Base-by-base conservation (phyloP, 108 stramenopile genomes). In the Discostella stelligeroides region DNA sequence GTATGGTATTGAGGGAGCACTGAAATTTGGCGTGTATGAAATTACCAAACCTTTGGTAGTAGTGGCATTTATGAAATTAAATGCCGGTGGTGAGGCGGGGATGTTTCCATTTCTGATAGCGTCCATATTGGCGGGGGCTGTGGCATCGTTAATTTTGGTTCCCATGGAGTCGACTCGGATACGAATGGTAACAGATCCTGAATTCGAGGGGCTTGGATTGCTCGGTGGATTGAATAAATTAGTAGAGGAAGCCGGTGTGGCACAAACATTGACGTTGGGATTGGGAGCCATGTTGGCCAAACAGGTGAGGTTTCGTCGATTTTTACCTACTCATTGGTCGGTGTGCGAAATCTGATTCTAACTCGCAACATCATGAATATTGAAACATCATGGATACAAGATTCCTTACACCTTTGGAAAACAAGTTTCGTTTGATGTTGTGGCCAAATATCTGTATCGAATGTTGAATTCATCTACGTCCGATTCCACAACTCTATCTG, bases 351-450 rank as follows among this genome's bases (percentile, higher is more conserved):
- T n/a, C n/a, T n/a, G n/a, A n/a, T 42, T 23, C 48, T 51, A 25
- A 21, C 29, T 17, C 1, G 23, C n/a, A n/a, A n/a, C n/a, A n/a
- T n/a, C n/a, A 57, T 13, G 13, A 20, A 14, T 37, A 28, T 60
- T 56, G 18, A n/a, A 14, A 60, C 50, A 39, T 62, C 25, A 46
- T 38, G 23, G 9, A 15, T 7, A 28, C 28, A 43, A 74, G 74
- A 84, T 97, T 30, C 97, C 97, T 9, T 98, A 98, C 77, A 98
- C 97, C 15, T 88, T 96, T 74, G 94, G 88, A 45, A 96, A 98
- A 81, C 95, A 96, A 58, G 91, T 92, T 17, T 85, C 86, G 7
- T 95, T 95, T 72, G 94, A 95, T 72, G 59, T 92, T 6, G 77
- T 95, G 48, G 91, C 94, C 15, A 75, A 72, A 29, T 73, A 84